Evolutionary conservation across 2,329 filamentous ascomycete genomes (phyloP), one percentile per base, ranked within the genome.

Genomic region (Fusarium proliferatum): DNA sequence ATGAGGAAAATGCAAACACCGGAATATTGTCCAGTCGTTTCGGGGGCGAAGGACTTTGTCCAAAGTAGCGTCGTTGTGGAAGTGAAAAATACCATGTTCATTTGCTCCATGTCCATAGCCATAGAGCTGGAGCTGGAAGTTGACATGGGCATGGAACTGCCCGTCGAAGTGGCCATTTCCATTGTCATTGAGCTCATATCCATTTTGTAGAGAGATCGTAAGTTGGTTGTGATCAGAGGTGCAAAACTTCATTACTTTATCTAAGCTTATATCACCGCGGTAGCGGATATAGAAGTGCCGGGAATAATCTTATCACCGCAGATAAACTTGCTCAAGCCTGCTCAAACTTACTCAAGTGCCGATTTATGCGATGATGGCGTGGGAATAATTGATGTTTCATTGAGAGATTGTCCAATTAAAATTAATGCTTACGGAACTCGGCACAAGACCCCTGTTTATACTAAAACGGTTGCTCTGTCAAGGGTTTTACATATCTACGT

Each of bases 251-350:
- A 28, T 7, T 38, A 30, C 28, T 52, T 36, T 1, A 8, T 8
- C n/a, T 7, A 33, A 19, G 39, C 21, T 57, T 57, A 57, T 57
- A 57, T 57, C 16, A 34, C 17, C 34, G 10, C 13, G 21, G 19
- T 30, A 6, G 23, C n/a, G 30, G 17, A 4, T 36, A 21, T 48
- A 26, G 56, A n/a, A 21, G 19, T 2, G 9, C 6, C 36, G 55
- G 30, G 55, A 58, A 51, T 51, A 51, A 51, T 51, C 49, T 51
- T 39, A 39, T 28, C 21, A 10, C 33, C 33, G 23, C 19, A 5
- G 8, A 49, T 38, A 39, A 59, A 59, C 42, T 59, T 59, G 56
- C 56, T 59, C 56, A 59, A 59, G 45, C 42, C 12, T 59, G 56
- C 56, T 59, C 56, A 59, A 59, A 49, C 26, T 51, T n/a, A 49